Percentiles rank a stretch among this genome's conserved stretches.
phyloP scores from a whole-genome alignment of 2,329 filamentous ascomycete species.

The Talaromyces verruculosus region DNA sequence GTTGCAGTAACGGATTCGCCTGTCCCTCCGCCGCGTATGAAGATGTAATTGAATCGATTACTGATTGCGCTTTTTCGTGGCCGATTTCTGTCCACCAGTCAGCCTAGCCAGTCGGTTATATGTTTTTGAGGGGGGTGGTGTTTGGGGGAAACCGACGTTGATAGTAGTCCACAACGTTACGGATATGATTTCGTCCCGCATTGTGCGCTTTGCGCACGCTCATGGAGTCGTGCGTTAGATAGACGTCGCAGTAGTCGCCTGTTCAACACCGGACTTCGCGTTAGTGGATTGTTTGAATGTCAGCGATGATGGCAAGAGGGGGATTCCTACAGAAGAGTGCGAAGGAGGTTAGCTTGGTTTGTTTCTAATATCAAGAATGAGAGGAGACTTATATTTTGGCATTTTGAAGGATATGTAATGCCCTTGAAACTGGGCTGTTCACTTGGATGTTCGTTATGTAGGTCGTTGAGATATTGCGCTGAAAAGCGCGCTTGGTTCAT shows the following conservation, averaged over 20 bases:
- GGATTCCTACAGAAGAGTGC: slow-evolving; percentile 68
- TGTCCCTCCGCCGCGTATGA: slow-evolving; percentile 95
- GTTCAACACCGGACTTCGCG: slow-evolving; percentile 3
- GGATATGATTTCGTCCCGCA: slow-evolving; percentile 89
- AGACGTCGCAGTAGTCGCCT: slow-evolving; percentile 99
- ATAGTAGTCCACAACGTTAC: slow-evolving; percentile 98
- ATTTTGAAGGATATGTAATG: slow-evolving; percentile 57
- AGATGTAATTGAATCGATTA: slow-evolving; percentile 96
- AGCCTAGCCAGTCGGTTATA: too few relatives aligned
- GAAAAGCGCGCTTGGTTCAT: background rate
- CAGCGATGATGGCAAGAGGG: background rate
- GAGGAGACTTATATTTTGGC: slow-evolving; percentile 75
- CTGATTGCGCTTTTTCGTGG: slow-evolving; percentile 95
- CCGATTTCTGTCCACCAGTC: slow-evolving; percentile 70
- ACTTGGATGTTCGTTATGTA: background rate
- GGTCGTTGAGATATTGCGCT: background rate
- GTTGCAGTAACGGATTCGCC: slow-evolving; percentile 81
- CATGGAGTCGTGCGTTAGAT: slow-evolving; percentile 99
- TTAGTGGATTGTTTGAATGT: slow-evolving; percentile 22
- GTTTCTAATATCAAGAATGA: slow-evolving; percentile 7
- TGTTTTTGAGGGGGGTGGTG: too few relatives aligned
- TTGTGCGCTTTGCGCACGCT: slow-evolving; percentile 99
- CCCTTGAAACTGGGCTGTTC: background rate
- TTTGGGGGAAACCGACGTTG: slow-evolving; percentile 69
- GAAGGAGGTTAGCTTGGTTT: slow-evolving; percentile 41